A percentile compares a stretch with the other conserved stretches of the same genome.
These are phyloP conservation scores for Phyllostachys edulis DNA, from an alignment of 176 grass and related monocot genomes.

Conservation along the genomic window DNA sequence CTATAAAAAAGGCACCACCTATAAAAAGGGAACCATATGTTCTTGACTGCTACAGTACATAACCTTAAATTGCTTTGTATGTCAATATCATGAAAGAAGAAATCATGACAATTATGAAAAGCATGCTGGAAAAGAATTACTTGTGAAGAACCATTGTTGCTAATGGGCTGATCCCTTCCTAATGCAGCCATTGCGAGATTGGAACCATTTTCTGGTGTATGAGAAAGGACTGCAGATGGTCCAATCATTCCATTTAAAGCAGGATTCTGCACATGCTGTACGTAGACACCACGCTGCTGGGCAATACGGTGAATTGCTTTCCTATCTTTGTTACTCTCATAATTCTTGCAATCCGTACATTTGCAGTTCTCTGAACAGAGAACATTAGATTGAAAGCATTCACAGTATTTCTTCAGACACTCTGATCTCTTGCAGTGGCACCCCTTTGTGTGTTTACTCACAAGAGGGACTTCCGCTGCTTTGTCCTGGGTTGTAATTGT, in stretches of 20 bases:
- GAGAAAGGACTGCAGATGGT: slow-evolving; percentile 29
- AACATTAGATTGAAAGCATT: slow-evolving; percentile 49
- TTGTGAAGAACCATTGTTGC: slow-evolving; percentile 22
- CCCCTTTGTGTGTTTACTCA: slow-evolving; percentile 42
- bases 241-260: slow-evolving; percentile 31
- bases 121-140: slow-evolving; percentile 27
- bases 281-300: slow-evolving; percentile 7
- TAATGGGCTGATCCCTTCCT: slow-evolving; percentile 20
- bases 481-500: slow-evolving; percentile 28
- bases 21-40: not conserved
- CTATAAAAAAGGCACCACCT: not conserved
- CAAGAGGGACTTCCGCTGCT: slow-evolving; percentile 18
- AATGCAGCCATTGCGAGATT: slow-evolving; percentile 8
- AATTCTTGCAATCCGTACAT: slow-evolving; percentile 49
- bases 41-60: not conserved
- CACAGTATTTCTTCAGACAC: slow-evolving; percentile 55
- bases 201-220: slow-evolving; percentile 10
- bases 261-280: slow-evolving; percentile 36
- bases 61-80: not conserved
- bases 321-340: slow-evolving; percentile 34
- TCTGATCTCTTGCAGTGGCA: slow-evolving; percentile 50
- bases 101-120: not conserved
- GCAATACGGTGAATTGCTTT: slow-evolving; percentile 28
- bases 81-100: not conserved
- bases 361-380: slow-evolving; percentile 50